Evolutionary conservation across 768 basidiomycete species (phyloP), one percentile per base, ranked within the genome.

Genomic region (Gymnopilus junonius): DNA sequence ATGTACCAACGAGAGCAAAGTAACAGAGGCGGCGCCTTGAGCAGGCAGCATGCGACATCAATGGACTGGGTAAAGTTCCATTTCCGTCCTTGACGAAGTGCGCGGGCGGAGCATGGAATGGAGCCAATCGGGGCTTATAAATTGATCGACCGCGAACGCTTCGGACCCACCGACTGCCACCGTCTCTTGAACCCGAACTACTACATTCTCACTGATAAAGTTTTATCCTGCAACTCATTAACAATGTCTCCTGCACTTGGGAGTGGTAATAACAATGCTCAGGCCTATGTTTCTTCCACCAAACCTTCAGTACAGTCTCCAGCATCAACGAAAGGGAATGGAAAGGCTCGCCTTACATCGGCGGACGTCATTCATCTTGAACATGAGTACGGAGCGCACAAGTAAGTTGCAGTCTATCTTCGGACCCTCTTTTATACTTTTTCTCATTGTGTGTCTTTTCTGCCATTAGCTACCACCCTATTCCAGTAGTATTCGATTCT

Each of bases 401-500:
- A 95, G 94, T 95, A 76, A 84, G 91, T 84, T 10, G 8, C 29
- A 51, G 45, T 45, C 6, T 23, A 23, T 8, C 29, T 17, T 51
- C 20, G 48, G 17, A 4, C 50, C 56, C 56, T 69, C 70, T 61
- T 65, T 64, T 69, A 73, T 58, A 67, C 65, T 74, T 79, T 73
- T 79, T 73, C 69, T 63, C 73, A 53, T 23, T 25, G 51, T 80
- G 81, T 77, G 80, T 74, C 68, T 68, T 81, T 79, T 78, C 79
- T 78, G 73, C 81, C 55, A 73, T 78, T 79, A 98, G 97, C 79
- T 98, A 99, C 74, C 95, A 97, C 73, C 96, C 97, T 0, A 80
- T 99, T 8, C 96, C 97, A 8, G 87, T 97, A 64, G 96, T 97
- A 54, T 97, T 99, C 71, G 95, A 97, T 67, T 85, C 86, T 46